A percentile compares a stretch with the other conserved stretches of the same genome.
These are phyloP conservation scores for Aspergillus terreus DNA, from an alignment of 2,329 filamentous ascomycete species.

Conservation along the genomic window DNA sequence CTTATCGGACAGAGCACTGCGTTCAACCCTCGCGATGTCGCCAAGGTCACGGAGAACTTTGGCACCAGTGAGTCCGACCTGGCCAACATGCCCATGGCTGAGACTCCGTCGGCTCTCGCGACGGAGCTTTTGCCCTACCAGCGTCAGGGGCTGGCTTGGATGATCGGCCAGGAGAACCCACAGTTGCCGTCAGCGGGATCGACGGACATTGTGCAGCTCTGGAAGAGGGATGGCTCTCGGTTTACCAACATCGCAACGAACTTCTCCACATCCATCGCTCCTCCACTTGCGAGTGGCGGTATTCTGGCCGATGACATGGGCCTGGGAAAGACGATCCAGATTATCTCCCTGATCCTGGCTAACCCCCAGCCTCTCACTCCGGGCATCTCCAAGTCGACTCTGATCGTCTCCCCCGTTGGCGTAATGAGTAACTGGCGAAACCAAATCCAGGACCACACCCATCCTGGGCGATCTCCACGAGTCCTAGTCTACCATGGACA, in stretches of 20 bases:
- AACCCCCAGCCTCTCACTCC: slow-evolving; percentile 43
- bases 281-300: slow-evolving; percentile 70
- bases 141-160: slow-evolving; percentile 73
- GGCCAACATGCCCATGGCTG: slow-evolving; percentile 66
- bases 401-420: slow-evolving; percentile 77
- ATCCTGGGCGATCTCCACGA: slow-evolving; percentile 57
- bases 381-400: slow-evolving; percentile 57
- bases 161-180: slow-evolving; percentile 72
- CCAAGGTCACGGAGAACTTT: slow-evolving; percentile 65
- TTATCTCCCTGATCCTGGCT: slow-evolving; percentile 72
- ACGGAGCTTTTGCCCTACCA: slow-evolving; percentile 77
- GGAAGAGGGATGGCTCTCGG: slow-evolving; percentile 56
- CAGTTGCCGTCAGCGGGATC: slow-evolving; percentile 57
- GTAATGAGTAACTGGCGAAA: slow-evolving; percentile 90
- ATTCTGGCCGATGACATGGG: slow-evolving; percentile 94
- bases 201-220: slow-evolving; percentile 68
- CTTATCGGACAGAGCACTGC: slow-evolving; percentile 64
- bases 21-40: slow-evolving; percentile 63
- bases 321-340: slow-evolving; percentile 80
- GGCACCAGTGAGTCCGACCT: slow-evolving; percentile 68
- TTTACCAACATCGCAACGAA: slow-evolving; percentile 70
- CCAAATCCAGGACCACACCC: slow-evolving; percentile 71
- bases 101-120: slow-evolving; percentile 62
- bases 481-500: slow-evolving; percentile 72
- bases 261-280: slow-evolving; percentile 57